Evolutionary conservation across 2,329 filamentous ascomycete species (phyloP), one percentile per base, ranked within the genome.

Genomic region (Cercospora citrullina): DNA sequence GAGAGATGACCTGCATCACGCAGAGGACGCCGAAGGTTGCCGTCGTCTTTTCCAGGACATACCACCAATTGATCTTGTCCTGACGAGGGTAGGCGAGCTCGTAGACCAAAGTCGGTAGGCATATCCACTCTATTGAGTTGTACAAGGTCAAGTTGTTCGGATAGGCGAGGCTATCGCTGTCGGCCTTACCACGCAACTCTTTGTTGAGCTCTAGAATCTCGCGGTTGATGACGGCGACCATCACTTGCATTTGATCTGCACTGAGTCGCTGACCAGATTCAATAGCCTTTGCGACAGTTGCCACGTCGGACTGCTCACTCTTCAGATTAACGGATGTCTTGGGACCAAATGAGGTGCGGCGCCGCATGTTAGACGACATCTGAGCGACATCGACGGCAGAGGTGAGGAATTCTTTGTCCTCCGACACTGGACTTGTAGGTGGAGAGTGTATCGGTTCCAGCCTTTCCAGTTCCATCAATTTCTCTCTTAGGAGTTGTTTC

Each of bases 1-100:
- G 91, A 0, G 89, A 90, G 62, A 94, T 84, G 76, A 92, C 87
- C 69, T 92, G 90, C 91, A 94, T 94, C 69, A 93, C 87, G 74
- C 90, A 89, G 45, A 93, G 87, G 65, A 91, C 84, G 6, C 91
- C 91, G 67, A 93, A 86, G 16, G 89, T 90, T 1, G 91, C 91
- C 0, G 84, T 83, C 1, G 84, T 80, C 78, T 94, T 94, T 78
- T 94, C 91, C 6, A 85, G 84, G 4, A 92, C 90, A 74, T 94
- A 94, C 71, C 81, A 83, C 90, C 90, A 93, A 78, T 91, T 88
- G 71, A 92, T 90, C 4, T 78, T 82, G 18, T 91, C 86, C 53
- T 86, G 84, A n/a, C 90, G 86, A 2, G 91, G 91, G 74, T 94
- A 94, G 73, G 91, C 89, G 55, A 91, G 84, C 76, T 94, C 91